Base-by-base conservation (phyloP, 2,329 filamentous ascomycete genomes). In the Microcyclospora tardicrescens region DNA sequence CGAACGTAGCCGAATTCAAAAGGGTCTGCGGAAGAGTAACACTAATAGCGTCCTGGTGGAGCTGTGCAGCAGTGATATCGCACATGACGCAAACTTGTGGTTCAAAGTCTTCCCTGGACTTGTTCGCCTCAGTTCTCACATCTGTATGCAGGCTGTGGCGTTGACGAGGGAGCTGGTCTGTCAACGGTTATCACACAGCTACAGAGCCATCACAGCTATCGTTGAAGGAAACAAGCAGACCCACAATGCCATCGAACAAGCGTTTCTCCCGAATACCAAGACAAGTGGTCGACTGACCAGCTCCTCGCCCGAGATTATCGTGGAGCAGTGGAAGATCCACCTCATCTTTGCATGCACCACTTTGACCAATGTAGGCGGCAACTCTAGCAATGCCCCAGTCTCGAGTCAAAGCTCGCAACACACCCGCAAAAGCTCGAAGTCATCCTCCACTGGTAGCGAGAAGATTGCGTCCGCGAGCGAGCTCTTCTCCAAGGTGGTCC, bases 311-410 rank as follows among this genome's bases (percentile, higher is more conserved):
- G 86, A 93, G 51, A 77, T 93, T 15, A 71, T 95, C 41, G 77
- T 98, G 42, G 93, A 96, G 60, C 91, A 98, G 58, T 98, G 89
- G 89, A 96, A 95, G 61, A 68, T 96, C 2, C 96, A 96, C 58
- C 71, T 98, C 16, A 87, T 95, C 39, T 95, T 98, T 64, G 91
- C 89, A 9, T 98, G 93, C 61, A 94, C 89, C 9, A 96, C 91
- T 0, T 69, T 98, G 40, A 87, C 84, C 29, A 91, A 91, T 48
- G 50, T 53, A 37, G 57, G 55, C 6, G 85, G 85, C 9, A 76
- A 68, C 14, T 68, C 75, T 15, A 74, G 77, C 39, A 67, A 79
- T 24, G 66, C 69, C 10, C 66, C 67, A 2, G 61, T 66, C 6
- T 49, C 53, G 2, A 54, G 50, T 16, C 70, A 70, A 50, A 72